Percentiles rank a stretch among this genome's conserved stretches.
Conservation (phyloP, 1,284 basidiomycete genomes). For the Fomitopsis schrenkii region DNA sequence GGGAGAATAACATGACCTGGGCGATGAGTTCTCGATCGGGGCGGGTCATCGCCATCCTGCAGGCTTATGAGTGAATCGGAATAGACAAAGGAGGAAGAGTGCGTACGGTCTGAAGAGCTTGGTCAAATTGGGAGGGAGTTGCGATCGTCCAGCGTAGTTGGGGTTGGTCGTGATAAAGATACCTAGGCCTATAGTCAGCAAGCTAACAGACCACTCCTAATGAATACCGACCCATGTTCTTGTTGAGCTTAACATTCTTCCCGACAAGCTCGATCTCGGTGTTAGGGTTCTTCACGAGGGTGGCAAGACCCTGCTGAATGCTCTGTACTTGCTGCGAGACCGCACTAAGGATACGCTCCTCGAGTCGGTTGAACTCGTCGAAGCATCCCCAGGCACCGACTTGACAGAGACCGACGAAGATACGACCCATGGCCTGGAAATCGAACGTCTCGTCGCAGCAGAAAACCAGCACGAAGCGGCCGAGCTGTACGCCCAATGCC, state of each 20-base stretch:
- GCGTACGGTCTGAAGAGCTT: slow-evolving; percentile 90
- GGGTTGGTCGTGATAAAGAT: slow-evolving; percentile 99
- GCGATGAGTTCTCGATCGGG: slow-evolving; percentile 98
- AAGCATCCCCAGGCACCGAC: slow-evolving; percentile 99
- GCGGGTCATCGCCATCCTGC: slow-evolving; percentile 97
- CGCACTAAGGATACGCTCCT: slow-evolving; percentile 96
- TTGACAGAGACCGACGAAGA: slow-evolving; percentile 97
- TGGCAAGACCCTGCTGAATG: slow-evolving; percentile 92
- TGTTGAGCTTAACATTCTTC: slow-evolving; percentile 89
- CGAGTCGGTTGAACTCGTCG: slow-evolving; percentile 97
- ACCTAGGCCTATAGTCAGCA: slow-evolving; percentile 37
- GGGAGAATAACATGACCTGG: slow-evolving; percentile 99
- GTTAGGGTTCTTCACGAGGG: slow-evolving; percentile 77
- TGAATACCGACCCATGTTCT: slow-evolving; percentile 72
- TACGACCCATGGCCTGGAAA: slow-evolving; percentile 99
- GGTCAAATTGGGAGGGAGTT: slow-evolving; percentile 94
- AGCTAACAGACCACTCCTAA: not conserved
- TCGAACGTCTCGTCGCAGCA: slow-evolving; percentile 99
- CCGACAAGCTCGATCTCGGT: slow-evolving; percentile 96
- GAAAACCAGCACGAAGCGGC: slow-evolving; percentile 97
- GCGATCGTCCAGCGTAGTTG: slow-evolving; percentile 96
- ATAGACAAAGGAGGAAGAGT: not conserved
- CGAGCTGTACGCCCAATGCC: slow-evolving; percentile 95
- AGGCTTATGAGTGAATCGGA: slow-evolving; percentile 1
- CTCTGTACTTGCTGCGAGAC: slow-evolving; percentile 99